These are phyloP conservation scores for Scortechinia acanthostroma DNA, from an alignment of 2,329 filamentous ascomycete species.

Conservation along the genomic window DNA sequence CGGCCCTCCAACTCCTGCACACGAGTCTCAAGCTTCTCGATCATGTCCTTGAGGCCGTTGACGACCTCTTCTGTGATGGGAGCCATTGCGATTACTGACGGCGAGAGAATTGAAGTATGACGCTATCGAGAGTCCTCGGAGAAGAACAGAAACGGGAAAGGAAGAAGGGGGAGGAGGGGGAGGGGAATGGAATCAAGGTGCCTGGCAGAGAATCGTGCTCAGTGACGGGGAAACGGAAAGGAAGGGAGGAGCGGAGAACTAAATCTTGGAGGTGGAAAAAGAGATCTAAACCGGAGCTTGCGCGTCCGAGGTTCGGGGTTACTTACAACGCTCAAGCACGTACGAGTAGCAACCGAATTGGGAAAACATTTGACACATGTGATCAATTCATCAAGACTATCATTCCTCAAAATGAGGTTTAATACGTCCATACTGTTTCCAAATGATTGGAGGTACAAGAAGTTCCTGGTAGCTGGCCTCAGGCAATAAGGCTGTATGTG, in stretches of 20 bases:
- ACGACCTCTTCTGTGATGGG: slow-evolving; percentile 80
- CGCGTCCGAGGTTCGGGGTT: slow-evolving; percentile 5
- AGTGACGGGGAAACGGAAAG: slow-evolving; percentile 10
- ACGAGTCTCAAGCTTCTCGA: slow-evolving; percentile 76
- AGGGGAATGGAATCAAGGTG: slow-evolving; percentile 4
- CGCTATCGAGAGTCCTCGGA: slow-evolving; percentile 9
- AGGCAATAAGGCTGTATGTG: too few species aligned
- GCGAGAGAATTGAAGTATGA: slow-evolving; percentile 5
- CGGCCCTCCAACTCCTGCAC: slow-evolving; percentile 78
- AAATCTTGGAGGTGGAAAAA: too few species aligned
- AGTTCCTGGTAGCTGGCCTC: too few species aligned
- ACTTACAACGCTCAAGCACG: too few species aligned
- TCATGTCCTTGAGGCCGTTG: slow-evolving; percentile 70
- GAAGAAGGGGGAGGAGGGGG: slow-evolving; percentile 1
- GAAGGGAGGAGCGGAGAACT: slow-evolving; percentile 7
- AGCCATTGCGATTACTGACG: slow-evolving; percentile 60
- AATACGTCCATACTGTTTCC: too few species aligned
- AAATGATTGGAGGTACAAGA: too few species aligned
- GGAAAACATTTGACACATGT: too few species aligned
- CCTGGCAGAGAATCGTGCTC: slow-evolving; percentile 3
- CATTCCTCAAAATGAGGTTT: too few species aligned
- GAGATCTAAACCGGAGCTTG: slow-evolving; percentile 8
- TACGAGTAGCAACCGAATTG: too few species aligned
- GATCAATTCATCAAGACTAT: too few species aligned
- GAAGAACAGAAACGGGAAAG: slow-evolving; percentile 5